Conservation (phyloP, 768 basidiomycete genomes). For the Rhodotorula paludigena region DNA sequence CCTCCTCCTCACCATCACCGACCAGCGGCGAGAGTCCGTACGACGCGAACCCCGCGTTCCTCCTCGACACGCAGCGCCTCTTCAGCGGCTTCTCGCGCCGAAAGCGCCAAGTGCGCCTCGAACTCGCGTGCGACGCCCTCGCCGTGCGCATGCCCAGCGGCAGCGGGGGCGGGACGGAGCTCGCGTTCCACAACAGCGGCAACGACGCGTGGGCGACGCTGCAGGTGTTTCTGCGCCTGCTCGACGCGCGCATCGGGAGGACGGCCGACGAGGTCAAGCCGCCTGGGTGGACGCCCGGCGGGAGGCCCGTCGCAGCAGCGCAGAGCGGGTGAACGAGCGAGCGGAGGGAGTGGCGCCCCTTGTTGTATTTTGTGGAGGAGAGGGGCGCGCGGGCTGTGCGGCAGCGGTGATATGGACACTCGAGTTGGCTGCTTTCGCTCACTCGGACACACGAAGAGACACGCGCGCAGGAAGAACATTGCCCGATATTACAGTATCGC, state of each 20-base stretch:
- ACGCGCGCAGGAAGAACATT: no score
- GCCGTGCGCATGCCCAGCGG: conserved; percentile 50
- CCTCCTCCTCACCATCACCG: background rate
- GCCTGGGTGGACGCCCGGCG: background rate
- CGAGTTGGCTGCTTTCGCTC: no score
- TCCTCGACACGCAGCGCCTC: conserved; percentile 31
- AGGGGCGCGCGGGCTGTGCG: no score
- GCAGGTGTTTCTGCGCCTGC: background rate
- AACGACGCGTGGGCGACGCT: conserved; percentile 49
- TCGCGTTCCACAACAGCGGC: conserved; percentile 65
- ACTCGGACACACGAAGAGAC: no score
- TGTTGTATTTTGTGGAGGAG: no score
- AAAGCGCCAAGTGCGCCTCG: conserved; percentile 55
- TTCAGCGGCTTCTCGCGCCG: conserved; percentile 12
- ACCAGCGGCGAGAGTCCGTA: no score
- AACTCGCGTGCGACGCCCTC: conserved; percentile 61
- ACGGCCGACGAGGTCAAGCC: background rate
- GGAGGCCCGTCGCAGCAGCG: background rate
- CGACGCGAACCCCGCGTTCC: background rate
- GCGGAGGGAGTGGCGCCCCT: no score
- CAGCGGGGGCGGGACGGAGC: conserved; percentile 51
- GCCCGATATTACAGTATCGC: no score
- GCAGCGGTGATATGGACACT: no score
- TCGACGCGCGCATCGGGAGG: background rate
- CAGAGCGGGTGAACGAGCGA: no score